A percentile compares a stretch with the other conserved stretches of the same genome.
phyloP scores from a whole-genome alignment of 73 alveolate species.

The Effrenium voratum region DNA sequence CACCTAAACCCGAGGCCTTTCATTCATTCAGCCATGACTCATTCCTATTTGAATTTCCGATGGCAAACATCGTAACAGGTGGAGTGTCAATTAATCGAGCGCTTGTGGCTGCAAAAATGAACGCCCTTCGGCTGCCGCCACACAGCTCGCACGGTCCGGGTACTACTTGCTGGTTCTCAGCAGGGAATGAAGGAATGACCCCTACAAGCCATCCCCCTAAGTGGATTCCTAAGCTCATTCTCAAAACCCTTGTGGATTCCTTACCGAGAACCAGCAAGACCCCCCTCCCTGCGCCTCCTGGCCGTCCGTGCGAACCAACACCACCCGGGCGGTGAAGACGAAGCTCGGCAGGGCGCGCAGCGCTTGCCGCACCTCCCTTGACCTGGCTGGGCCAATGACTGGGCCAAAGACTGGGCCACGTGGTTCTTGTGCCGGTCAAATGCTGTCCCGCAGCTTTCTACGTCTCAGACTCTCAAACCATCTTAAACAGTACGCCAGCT shows the following conservation, averaged over 20 bases:
- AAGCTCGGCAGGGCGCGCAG: slow-evolving; percentile 65
- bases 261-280: not conserved
- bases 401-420: no score
- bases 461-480: no score
- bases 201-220: not conserved
- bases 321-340: slow-evolving; percentile 30
- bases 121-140: no score
- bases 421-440: no score
- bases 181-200: not conserved
- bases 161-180: not conserved
- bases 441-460: no score
- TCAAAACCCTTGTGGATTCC: not conserved
- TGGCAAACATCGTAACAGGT: not conserved
- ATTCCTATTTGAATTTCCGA: not conserved
- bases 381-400: not conserved
- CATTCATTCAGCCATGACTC: not conserved
- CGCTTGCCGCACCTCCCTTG: slow-evolving; percentile 37
- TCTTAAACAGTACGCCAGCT: no score
- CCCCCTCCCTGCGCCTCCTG: not conserved
- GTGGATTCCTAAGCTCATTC: not conserved
- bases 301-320: not conserved
- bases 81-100: no score
- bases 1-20: not conserved
- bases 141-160: not conserved
- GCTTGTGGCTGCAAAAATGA: no score